These are phyloP conservation scores for Lasiodiplodia citricola DNA, from an alignment of 2,329 filamentous ascomycete species.

Conservation along the genomic window DNA sequence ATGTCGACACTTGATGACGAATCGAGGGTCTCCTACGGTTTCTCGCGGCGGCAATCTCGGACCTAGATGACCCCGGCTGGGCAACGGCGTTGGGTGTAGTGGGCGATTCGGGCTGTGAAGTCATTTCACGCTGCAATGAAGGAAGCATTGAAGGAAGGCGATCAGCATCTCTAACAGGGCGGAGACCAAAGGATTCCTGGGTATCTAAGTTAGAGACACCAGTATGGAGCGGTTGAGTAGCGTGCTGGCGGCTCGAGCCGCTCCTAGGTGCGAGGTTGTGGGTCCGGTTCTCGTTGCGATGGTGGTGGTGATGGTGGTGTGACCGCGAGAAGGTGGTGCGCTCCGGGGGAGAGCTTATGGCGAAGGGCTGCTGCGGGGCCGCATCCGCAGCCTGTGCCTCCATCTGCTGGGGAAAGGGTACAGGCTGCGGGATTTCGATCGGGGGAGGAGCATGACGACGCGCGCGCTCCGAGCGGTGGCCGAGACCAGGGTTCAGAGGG, in stretches of 20 bases:
- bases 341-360: constrained; percentile 73
- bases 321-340: constrained; percentile 68
- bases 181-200: constrained; percentile 72
- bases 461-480: constrained; percentile 47
- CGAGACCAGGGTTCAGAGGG: constrained; percentile 40
- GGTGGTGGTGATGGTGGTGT: constrained; percentile 57
- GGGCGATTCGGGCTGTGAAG: constrained; percentile 84
- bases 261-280: constrained; percentile 24
- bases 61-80: constrained; percentile 14
- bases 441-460: constrained; percentile 84
- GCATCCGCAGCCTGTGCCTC: constrained; percentile 63
- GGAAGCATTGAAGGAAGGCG: constrained; percentile 83
- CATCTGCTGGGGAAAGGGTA: constrained; percentile 50
- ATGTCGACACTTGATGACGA: constrained; percentile 83
- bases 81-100: constrained; percentile 43
- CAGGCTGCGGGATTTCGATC: constrained; percentile 74
- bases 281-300: constrained; percentile 55
- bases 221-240: constrained; percentile 56
- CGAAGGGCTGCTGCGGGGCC: constrained; percentile 66
- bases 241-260: constrained; percentile 32
- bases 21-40: constrained; percentile 80
- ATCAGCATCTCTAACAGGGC: constrained; percentile 80
- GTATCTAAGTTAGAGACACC: constrained; percentile 70
- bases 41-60: constrained; percentile 57
- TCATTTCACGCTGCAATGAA: constrained; percentile 66